phyloP scores from a whole-genome alignment of 352 stramenopile genomes.

The Globisporangium rhizosaccharum region DNA sequence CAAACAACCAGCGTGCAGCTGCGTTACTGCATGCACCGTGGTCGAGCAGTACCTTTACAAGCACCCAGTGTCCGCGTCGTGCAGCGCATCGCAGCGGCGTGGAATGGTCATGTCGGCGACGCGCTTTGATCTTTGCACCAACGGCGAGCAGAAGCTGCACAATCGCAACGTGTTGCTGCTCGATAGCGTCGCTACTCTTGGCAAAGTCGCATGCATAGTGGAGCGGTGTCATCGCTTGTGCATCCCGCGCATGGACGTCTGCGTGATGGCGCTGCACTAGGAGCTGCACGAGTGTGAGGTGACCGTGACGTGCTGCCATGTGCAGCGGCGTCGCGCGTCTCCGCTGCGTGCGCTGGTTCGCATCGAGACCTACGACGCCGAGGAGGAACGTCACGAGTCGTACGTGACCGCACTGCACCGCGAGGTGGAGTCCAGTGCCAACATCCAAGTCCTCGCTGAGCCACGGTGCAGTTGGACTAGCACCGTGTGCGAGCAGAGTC shows the following conservation, averaged over 20 bases:
- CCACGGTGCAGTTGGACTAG: slow-evolving; percentile 14
- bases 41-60: slow-evolving; percentile 28
- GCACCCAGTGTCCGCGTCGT: slow-evolving; percentile 20
- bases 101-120: slow-evolving; percentile 12
- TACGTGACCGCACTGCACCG: slow-evolving; percentile 21
- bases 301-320: slow-evolving; percentile 16
- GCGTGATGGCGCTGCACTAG: slow-evolving; percentile 20
- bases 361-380: slow-evolving; percentile 15
- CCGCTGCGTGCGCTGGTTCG: slow-evolving; percentile 9
- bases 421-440: slow-evolving; percentile 29
- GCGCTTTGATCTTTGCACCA: slow-evolving; percentile 18
- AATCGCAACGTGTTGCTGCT: slow-evolving; percentile 18
- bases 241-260: slow-evolving; percentile 20
- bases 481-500: slow-evolving; percentile 26
- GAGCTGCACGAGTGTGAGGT: slow-evolving; percentile 17
- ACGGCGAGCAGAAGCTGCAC: slow-evolving; percentile 17
- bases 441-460: slow-evolving; percentile 1
- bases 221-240: slow-evolving; percentile 31
- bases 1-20: slow-evolving; percentile 17
- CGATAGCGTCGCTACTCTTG: slow-evolving; percentile 11
- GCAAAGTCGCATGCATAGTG: slow-evolving; percentile 26
- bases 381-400: slow-evolving; percentile 21
- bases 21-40: slow-evolving; percentile 20
- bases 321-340: slow-evolving; percentile 15
- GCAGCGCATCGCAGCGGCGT: slow-evolving; percentile 30